phyloP scores from a whole-genome alignment of 805 yeast species.

The Nakazawaea pomicola region DNA sequence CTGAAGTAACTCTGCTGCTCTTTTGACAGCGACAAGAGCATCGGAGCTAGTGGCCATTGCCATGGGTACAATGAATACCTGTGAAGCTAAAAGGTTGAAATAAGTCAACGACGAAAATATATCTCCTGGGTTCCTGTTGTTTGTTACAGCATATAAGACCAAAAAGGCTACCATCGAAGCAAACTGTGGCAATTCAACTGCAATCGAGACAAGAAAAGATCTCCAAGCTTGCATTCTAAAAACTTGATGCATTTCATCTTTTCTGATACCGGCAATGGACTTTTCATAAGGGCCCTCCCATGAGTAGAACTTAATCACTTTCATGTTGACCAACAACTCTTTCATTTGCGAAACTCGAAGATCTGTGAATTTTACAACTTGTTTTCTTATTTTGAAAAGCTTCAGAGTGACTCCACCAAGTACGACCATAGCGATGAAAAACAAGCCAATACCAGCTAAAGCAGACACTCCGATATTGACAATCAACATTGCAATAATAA shows the following conservation, averaged over 20 bases:
- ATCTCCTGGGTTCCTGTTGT: conserved; percentile 45
- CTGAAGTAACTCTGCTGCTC: conserved; percentile 50
- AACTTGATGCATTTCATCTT: conserved; percentile 33
- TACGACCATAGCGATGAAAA: conserved; percentile 28
- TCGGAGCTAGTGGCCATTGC: conserved; percentile 65
- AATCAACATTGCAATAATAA: conserved; percentile 51
- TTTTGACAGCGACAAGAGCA: conserved; percentile 51
- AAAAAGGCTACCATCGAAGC: conserved; percentile 60
- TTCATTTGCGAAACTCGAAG: conserved; percentile 18
- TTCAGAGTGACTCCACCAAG: conserved; percentile 30
- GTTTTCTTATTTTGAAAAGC: conserved; percentile 30
- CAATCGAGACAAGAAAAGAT: conserved; percentile 55
- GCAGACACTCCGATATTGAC: conserved; percentile 69
- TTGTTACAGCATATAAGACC: conserved; percentile 25
- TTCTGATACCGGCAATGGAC: conserved; percentile 29
- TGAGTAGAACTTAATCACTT: conserved; percentile 9
- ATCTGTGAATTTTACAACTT: conserved; percentile 33
- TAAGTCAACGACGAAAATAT: conserved; percentile 68
- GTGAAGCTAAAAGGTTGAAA: conserved; percentile 56
- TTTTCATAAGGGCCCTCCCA: conserved; percentile 40
- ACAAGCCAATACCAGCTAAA: conserved; percentile 36
- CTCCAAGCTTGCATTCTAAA: conserved; percentile 58
- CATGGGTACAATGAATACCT: conserved; percentile 63
- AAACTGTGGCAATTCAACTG: conserved; percentile 61
- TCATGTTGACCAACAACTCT: neutral